phyloP scores from a whole-genome alignment of 495 filamentous ascomycete species.

The Aspergillus carlsbadensis region DNA sequence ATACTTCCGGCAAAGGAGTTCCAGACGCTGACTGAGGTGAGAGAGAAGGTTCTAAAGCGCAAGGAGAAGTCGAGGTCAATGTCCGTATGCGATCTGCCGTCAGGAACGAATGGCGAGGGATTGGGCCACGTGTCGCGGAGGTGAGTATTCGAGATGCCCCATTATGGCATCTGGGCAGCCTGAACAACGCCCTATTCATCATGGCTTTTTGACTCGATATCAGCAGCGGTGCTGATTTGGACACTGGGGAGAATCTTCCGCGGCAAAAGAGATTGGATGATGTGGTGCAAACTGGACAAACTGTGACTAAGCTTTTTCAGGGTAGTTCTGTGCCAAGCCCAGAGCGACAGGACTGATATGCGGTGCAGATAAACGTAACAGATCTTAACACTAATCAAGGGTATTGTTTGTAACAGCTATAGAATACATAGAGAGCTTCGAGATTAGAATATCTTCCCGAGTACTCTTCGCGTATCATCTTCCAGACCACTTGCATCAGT shows the following conservation, averaged over 20 bases:
- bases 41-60: not conserved
- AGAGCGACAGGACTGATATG: not conserved
- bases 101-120: conserved; percentile 9
- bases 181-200: conserved; percentile 7
- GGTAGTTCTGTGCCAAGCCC: not conserved
- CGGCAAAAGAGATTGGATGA: not conserved
- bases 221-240: too few relatives aligned
- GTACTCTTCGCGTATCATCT: conserved; percentile 71
- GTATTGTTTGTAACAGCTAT: conserved; percentile 5
- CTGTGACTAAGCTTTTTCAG: not conserved
- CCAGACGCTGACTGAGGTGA: conserved; percentile 17
- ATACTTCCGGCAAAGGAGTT: conserved; percentile 22
- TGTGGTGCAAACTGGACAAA: not conserved
- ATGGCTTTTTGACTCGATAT: too few relatives aligned
- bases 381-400: not conserved
- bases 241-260: too few relatives aligned
- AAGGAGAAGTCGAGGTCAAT: conserved; percentile 7
- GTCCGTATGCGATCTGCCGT: conserved; percentile 8
- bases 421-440: not conserved
- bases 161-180: not conserved
- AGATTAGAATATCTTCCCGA: conserved; percentile 73
- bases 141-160: not conserved
- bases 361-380: not conserved
- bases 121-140: not conserved
- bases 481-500: conserved; percentile 46